Evolutionary conservation across 225 moss, liverwort and hornwort genomes (phyloP), one percentile per base, ranked within the genome.

Genomic region (Bryum argenteum): DNA sequence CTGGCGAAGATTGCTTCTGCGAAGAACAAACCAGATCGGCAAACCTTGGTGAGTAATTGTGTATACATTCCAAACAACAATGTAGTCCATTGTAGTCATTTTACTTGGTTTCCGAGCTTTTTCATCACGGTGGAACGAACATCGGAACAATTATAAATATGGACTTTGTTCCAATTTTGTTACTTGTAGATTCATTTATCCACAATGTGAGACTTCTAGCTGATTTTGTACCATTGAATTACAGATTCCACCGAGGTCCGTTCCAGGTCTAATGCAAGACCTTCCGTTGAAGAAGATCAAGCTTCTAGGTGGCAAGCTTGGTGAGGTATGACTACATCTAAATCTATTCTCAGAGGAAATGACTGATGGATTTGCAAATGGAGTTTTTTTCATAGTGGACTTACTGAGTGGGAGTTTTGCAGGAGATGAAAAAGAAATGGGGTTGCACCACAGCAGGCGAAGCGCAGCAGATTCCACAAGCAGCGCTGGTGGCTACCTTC

Each of bases 1-100:
- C 75, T 97, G 54, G 97, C 97, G 20, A 97, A 94, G 82, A 94
- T 94, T 39, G 97, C 94, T 23, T 97, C 97, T 63, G 91, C 93
- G 2, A 97, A 90, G 77, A 97, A 97, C 73, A 97, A 97, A 71
- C 97, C 97, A 48, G 94, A 97, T 85, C 84, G 90, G 42, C 97
- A 97, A 79, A 97, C 97, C 55, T 64, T 92, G 82, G 97, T 97
- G 61, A 37, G 84, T 63, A 17, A 15, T 48, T 39, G 48, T 43
- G 11, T 15, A 33, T 33, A 5, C 7, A 33, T 33, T 33, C 4
- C 4, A 5, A 6, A 33, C 5, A 5, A 4, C 33, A 33, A 33
- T 33, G 33, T n/a, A n/a, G n/a, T 6, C 7, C 33, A 6, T 33
- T 33, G 33, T 33, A 33, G 5, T 2, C 33, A 33, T 33, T n/a